phyloP scores from a whole-genome alignment of 352 stramenopile genomes.

The Phytopythium boreale region DNA sequence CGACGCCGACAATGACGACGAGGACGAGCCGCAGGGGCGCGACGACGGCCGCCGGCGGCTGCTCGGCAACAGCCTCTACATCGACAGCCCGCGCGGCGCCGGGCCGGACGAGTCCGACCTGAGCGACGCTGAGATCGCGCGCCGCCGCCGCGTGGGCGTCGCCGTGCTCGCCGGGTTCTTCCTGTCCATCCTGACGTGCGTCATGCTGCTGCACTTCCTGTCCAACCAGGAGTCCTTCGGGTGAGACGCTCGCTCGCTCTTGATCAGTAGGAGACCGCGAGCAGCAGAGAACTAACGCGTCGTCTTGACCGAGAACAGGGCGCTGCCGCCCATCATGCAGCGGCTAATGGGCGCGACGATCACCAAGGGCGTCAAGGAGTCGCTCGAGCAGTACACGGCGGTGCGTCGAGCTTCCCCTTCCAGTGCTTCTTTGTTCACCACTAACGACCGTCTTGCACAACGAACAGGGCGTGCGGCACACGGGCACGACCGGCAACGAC shows the following conservation, averaged over 20 bases:
- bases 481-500: conserved; percentile 53
- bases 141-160: conserved; percentile 55
- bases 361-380: conserved; percentile 58
- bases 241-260: conserved; percentile 2
- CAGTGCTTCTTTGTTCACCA: neutral
- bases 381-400: conserved; percentile 68
- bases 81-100: conserved; percentile 58
- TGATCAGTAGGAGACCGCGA: too few relatives aligned
- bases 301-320: conserved; percentile 17
- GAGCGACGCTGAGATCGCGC: conserved; percentile 46
- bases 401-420: conserved; percentile 15
- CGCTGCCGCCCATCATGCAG: conserved; percentile 66
- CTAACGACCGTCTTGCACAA: neutral
- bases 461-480: conserved; percentile 46
- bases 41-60: conserved; percentile 45
- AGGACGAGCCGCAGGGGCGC: conserved; percentile 33
- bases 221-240: conserved; percentile 70
- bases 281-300: too few relatives aligned
- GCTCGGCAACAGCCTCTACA: conserved; percentile 55
- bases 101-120: conserved; percentile 35
- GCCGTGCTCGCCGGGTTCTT: conserved; percentile 53
- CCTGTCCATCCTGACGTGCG: conserved; percentile 57
- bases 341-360: conserved; percentile 77
- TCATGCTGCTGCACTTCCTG: conserved; percentile 59
- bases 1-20: conserved; percentile 17